Evolutionary conservation across 306 rosid genomes (phyloP).

Genomic region (Quercus wislizeni): DNA sequence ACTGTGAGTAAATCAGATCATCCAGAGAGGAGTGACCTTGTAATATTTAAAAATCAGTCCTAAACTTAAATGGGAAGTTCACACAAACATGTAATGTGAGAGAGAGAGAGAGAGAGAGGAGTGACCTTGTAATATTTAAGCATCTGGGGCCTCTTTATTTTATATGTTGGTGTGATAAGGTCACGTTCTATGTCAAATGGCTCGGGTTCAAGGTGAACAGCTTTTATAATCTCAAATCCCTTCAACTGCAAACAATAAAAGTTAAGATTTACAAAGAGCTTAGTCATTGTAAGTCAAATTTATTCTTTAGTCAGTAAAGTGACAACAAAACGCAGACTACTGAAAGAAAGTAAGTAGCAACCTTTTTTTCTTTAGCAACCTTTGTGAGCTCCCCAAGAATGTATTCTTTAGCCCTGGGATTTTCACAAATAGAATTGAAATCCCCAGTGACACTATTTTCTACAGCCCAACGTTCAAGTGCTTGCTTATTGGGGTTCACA

Average conservation of each 20-base stretch:
- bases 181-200: slow-evolving; percentile 95
- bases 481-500: slow-evolving; percentile 60
- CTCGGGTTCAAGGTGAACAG: slow-evolving; percentile 77
- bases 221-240: slow-evolving; percentile 80
- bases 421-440: slow-evolving; percentile 65
- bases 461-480: slow-evolving; percentile 76
- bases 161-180: slow-evolving; percentile 89
- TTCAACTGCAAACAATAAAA: slow-evolving; percentile 63
- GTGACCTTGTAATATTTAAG: slow-evolving; percentile 80
- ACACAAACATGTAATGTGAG: not conserved
- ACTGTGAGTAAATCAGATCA: not conserved
- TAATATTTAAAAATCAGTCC: slow-evolving; percentile 6
- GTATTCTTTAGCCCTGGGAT: slow-evolving; percentile 61
- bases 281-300: slow-evolving; percentile 13
- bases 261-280: slow-evolving; percentile 23
- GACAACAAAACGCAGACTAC: not conserved
- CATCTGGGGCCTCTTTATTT: slow-evolving; percentile 94
- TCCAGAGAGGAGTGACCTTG: no score
- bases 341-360: slow-evolving; percentile 18
- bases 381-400: slow-evolving; percentile 65
- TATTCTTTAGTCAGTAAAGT: not conserved
- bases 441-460: slow-evolving; percentile 70
- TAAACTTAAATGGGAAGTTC: not conserved
- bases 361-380: slow-evolving; percentile 85
- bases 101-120: not conserved